Base-by-base conservation (phyloP, 2,329 filamentous ascomycete species). In the Aspergillus tanneri region DNA sequence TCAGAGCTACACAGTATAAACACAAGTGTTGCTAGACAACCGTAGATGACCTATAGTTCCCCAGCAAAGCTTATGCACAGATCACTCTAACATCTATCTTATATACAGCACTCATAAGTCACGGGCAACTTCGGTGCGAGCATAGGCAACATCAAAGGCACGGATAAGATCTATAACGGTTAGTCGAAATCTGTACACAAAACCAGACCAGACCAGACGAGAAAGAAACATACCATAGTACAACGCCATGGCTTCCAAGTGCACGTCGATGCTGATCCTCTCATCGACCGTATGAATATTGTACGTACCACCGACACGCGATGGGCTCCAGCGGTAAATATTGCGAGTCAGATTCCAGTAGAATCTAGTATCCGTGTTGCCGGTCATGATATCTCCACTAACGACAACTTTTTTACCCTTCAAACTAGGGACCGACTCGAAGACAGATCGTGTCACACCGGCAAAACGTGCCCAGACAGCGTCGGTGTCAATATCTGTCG, bases 281-380 rank as follows among this genome's bases (percentile, higher is more conserved):
- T 80, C 77, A 56, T 80, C 74, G 1, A 79, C 73, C 0, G 76
- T 78, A 56, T 79, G 77, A 6, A 75, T 74, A 44, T 76, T 76
- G 7, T 71, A 56, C 27, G 72, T 43, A 0, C 71, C 71, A 0
- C 67, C 70, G 19, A 72, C 70, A 45, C 75, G 74, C 1, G 73
- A 71, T 2, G 76, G 76, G 11, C 70, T 75, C 58, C 77, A 80
- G 1, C 77, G 66, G 55, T 78, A 80, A 7, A 80, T 79, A 44
- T 79, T 74, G 51, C 71, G 68, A n/a, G 75, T 75, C 50, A 79
- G 52, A 30, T 69, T 62, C 77, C 77, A 80, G 55, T 79, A 80
- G 53, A 78, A 77, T 3, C 71, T 61, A 1, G 77, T 80, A 48
- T 80, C 77, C 0, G 77, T 79, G 43, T 80, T 80, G 0, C 76